These are phyloP conservation scores for Xylaria digitata DNA, from an alignment of 2,329 filamentous ascomycete genomes.

Conservation along the genomic window DNA sequence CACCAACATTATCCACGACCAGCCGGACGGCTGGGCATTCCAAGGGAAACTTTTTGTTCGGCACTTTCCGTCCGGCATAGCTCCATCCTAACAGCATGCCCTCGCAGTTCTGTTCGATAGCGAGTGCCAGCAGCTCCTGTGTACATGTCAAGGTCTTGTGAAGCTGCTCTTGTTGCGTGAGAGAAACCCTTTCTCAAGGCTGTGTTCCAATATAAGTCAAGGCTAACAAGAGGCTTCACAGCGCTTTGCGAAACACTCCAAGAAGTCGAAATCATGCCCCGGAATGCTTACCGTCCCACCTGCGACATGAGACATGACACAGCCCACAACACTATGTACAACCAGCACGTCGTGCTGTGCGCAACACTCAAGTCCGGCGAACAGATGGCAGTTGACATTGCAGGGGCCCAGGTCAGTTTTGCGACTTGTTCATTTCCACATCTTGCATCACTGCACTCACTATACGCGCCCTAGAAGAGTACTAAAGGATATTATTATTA, in stretches of 20 bases:
- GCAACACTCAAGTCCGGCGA: slow-evolving; percentile 29
- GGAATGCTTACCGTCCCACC: slow-evolving; percentile 29
- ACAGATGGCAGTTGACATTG: slow-evolving; percentile 24
- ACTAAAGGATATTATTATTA: not conserved
- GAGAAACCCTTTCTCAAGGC: not conserved
- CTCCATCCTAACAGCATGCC: slow-evolving; percentile 27
- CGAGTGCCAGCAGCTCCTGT: slow-evolving; percentile 19
- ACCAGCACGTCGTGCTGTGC: slow-evolving; percentile 19
- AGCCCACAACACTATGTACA: slow-evolving; percentile 15
- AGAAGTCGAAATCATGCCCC: slow-evolving; percentile 20
- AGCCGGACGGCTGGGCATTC: slow-evolving; percentile 2
- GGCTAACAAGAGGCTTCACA: slow-evolving; percentile 17
- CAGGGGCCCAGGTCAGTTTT: slow-evolving; percentile 30
- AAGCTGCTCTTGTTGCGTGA: slow-evolving; percentile 22
- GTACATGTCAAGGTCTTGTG: slow-evolving; percentile 17
- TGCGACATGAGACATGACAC: not conserved
- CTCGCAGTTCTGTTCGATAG: slow-evolving; percentile 17
- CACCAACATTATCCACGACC: not conserved
- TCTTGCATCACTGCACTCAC: not conserved
- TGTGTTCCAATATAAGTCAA: not conserved
- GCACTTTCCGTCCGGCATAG: slow-evolving; percentile 10
- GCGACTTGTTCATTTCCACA: not conserved
- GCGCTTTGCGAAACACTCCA: slow-evolving; percentile 19
- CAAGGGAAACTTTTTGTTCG: slow-evolving; percentile 24
- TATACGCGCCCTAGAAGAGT: not conserved